phyloP scores from a whole-genome alignment of 495 filamentous ascomycete genomes.

The Elasticomyces elasticus region DNA sequence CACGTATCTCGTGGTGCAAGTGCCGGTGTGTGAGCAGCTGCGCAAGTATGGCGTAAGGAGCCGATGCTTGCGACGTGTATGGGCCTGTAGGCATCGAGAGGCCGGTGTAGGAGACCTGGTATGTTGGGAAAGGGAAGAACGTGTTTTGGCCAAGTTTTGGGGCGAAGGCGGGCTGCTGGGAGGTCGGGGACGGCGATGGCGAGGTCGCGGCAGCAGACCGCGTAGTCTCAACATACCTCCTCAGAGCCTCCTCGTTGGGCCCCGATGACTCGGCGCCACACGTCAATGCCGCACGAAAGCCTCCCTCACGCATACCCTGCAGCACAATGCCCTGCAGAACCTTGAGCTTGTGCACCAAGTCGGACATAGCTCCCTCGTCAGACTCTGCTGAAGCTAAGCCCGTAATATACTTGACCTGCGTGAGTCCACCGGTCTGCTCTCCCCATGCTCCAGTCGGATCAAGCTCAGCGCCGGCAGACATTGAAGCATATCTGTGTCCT shows the following conservation, averaged over 20 bases:
- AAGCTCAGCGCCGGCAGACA: conserved; percentile 70
- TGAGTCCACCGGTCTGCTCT: conserved; percentile 76
- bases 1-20: conserved; percentile 91
- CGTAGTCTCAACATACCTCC: conserved; percentile 57
- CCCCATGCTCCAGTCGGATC: conserved; percentile 56
- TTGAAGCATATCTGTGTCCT: conserved; percentile 74
- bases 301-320: conserved; percentile 36
- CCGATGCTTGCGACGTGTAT: conserved; percentile 64
- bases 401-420: conserved; percentile 80
- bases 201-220: conserved; percentile 35
- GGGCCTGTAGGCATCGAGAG: conserved; percentile 73
- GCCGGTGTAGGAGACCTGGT: conserved; percentile 90
- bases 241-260: conserved; percentile 62
- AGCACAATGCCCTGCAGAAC: conserved; percentile 73
- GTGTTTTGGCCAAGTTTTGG: conserved; percentile 45
- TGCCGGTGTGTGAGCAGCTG: conserved; percentile 96
- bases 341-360: conserved; percentile 77
- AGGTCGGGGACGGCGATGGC: conserved; percentile 34
- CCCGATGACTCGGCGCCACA: conserved; percentile 62
- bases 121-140: conserved; percentile 80
- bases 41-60: conserved; percentile 75
- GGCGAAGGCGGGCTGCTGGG: conserved; percentile 13
- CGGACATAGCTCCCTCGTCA: conserved; percentile 47
- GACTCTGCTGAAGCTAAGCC: conserved; percentile 44
- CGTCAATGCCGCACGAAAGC: conserved; percentile 71